These are phyloP conservation scores for Helichrysum umbraculigerum DNA, from an alignment of 129 eudicot genomes.

Conservation along the genomic window DNA sequence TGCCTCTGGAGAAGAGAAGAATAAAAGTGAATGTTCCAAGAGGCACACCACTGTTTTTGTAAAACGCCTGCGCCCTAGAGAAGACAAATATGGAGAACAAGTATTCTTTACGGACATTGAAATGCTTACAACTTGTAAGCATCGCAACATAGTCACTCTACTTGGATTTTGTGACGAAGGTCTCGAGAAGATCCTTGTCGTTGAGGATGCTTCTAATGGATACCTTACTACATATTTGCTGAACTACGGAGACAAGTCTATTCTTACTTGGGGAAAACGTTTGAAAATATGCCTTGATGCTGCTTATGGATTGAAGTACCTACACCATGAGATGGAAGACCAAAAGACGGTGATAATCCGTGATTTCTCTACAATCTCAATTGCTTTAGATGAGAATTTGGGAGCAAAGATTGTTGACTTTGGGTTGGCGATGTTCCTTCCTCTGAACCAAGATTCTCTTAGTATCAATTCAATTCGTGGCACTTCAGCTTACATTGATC, in stretches of 20 bases:
- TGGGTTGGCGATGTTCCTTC: not conserved
- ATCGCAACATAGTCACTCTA: not conserved
- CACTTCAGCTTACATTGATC: no score
- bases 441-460: no score
- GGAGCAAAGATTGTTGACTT: not conserved
- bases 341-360: not conserved
- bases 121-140: not conserved
- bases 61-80: not conserved
- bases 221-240: no score
- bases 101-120: not conserved
- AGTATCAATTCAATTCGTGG: no score
- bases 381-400: not conserved
- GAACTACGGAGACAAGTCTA: no score
- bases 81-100: not conserved
- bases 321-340: no score
- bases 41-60: not conserved
- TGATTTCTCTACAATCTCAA: not conserved
- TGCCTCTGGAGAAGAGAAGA: not conserved
- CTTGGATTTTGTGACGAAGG: no score
- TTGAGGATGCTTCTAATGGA: no score
- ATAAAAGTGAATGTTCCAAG: not conserved
- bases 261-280: no score
- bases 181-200: no score
- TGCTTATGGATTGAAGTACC: no score
- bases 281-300: no score